Evolutionary conservation across 306 rosid species (phyloP).

Genomic region (Heteromeles arbutifolia): DNA sequence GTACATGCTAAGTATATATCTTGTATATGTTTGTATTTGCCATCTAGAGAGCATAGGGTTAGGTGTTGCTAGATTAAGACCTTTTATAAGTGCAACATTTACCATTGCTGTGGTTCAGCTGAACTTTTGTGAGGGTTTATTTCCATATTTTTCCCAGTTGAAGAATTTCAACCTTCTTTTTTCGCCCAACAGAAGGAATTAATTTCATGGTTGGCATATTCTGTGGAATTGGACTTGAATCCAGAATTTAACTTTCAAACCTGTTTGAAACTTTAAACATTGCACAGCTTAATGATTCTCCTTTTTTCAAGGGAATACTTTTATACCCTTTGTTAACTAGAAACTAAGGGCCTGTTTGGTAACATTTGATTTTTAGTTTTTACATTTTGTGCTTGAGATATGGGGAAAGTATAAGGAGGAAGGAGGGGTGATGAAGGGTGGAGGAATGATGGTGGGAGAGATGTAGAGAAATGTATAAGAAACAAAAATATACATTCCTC

Average conservation of each 20-base stretch:
- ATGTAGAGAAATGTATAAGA: background rate
- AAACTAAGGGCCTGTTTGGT: background rate
- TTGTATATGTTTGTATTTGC: background rate
- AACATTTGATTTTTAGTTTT: background rate
- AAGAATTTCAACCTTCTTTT: background rate
- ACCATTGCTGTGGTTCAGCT: background rate
- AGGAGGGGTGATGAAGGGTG: background rate
- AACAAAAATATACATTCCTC: background rate
- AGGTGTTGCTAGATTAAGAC: background rate
- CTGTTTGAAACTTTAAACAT: background rate
- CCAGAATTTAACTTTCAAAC: background rate
- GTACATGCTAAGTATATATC: background rate
- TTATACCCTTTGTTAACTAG: background rate
- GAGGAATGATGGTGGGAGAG: background rate
- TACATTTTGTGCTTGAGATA: background rate
- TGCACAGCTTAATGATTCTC: background rate
- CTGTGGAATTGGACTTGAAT: background rate
- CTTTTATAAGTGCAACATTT: background rate
- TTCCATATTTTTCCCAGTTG: background rate
- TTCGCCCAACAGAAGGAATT: background rate
- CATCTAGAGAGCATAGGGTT: background rate
- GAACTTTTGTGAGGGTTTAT: background rate
- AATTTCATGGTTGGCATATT: background rate
- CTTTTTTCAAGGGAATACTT: background rate
- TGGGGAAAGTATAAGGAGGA: background rate